Evolutionary conservation across 768 basidiomycete genomes (phyloP).

Genomic region (Pleurotus tuoliensis): DNA sequence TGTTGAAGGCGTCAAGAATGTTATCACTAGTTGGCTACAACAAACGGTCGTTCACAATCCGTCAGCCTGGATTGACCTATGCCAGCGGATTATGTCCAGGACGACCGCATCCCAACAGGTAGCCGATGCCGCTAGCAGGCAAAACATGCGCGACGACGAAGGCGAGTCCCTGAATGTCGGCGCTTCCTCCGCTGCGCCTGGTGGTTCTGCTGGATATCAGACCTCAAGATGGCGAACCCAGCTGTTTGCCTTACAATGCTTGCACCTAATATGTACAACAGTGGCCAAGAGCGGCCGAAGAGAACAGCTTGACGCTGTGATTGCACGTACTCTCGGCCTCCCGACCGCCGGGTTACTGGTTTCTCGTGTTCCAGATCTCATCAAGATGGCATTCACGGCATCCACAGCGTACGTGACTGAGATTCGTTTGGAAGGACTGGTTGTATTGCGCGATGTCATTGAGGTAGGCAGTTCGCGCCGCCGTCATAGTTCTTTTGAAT

Average conservation of each 20-base stretch:
- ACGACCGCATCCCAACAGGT: conserved; percentile 83
- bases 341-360: conserved; percentile 65
- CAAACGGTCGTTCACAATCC: conserved; percentile 93
- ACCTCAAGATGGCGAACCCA: conserved; percentile 96
- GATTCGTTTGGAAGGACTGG: conserved; percentile 86
- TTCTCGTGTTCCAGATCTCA: conserved; percentile 85
- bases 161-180: conserved; percentile 83
- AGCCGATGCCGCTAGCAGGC: conserved; percentile 53
- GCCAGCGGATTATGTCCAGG: conserved; percentile 94
- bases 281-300: conserved; percentile 67
- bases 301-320: conserved; percentile 80
- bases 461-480: conserved; percentile 28
- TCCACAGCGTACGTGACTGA: conserved; percentile 96
- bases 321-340: conserved; percentile 61
- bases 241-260: conserved; percentile 86
- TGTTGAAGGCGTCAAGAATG: conserved; percentile 89
- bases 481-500: no score
- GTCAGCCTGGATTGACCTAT: conserved; percentile 97
- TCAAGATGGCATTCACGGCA: conserved; percentile 97
- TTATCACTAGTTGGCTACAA: conserved; percentile 90
- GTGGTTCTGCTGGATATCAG: conserved; percentile 33
- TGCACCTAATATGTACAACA: conserved; percentile 83
- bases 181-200: conserved; percentile 36
- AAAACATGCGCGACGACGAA: conserved; percentile 76
- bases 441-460: conserved; percentile 89